Percentiles rank a stretch among this genome's conserved stretches.
Evolutionary conservation across 208 protist species (phyloP).

Genomic region (Trypanosoma avium): DNA sequence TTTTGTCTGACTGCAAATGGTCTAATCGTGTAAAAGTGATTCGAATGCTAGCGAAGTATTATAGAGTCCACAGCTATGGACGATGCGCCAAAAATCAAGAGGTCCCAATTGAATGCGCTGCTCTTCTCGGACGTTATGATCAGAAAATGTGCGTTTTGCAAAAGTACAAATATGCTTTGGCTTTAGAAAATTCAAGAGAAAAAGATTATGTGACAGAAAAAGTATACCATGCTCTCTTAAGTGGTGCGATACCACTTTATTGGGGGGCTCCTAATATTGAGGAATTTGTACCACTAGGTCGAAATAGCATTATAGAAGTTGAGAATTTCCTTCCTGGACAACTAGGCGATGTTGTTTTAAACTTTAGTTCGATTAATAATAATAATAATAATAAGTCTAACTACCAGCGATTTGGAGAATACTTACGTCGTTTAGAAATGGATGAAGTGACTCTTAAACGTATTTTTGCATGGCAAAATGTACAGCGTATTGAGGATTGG

Average conservation of each 20-base stretch:
- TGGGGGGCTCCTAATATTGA: conserved; percentile 42
- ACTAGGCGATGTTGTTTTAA: neutral
- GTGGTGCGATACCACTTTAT: conserved; percentile 46
- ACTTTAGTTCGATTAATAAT: neutral
- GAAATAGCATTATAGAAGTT: conserved; percentile 4
- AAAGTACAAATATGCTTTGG: conserved; percentile 40
- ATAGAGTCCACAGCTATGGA: conserved; percentile 7
- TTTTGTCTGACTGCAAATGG: neutral
- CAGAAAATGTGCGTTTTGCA: conserved; percentile 33
- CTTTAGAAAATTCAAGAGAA: conserved; percentile 50
- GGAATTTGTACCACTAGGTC: conserved; percentile 34
- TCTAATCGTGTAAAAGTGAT: neutral
- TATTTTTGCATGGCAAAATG: conserved; percentile 5
- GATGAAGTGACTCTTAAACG: neutral
- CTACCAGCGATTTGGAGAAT: neutral
- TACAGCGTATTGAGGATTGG: conserved; percentile 4
- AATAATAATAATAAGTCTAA: neutral
- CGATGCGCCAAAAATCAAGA: neutral
- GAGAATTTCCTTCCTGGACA: neutral
- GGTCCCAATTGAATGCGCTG: neutral
- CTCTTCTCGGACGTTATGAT: neutral
- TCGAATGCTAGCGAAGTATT: neutral
- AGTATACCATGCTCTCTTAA: conserved; percentile 55
- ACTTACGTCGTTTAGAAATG: neutral
- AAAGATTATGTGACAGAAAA: conserved; percentile 71